Percentiles rank a stretch among this genome's conserved stretches.
These are phyloP conservation scores for Perkinsus chesapeaki DNA, from an alignment of 169 alveolate genomes.

Conservation along the genomic window DNA sequence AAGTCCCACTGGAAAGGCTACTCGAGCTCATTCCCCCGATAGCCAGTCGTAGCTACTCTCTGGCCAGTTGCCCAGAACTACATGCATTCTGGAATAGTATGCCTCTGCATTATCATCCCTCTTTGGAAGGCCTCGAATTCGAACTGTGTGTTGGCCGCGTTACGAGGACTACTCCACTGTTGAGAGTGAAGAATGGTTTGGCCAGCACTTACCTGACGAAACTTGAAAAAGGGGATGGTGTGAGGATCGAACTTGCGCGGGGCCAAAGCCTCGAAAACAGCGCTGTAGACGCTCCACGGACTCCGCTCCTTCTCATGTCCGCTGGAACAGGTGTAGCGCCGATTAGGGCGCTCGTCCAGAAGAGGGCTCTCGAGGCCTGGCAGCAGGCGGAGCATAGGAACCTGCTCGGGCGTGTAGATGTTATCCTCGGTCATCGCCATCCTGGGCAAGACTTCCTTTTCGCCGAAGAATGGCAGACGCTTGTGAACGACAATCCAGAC, in stretches of 20 bases:
- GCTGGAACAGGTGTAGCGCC: conserved; percentile 57
- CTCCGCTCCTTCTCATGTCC: conserved; percentile 34
- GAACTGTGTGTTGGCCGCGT: conserved; percentile 41
- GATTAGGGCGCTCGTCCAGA: conserved; percentile 32
- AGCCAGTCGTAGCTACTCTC: conserved; percentile 44
- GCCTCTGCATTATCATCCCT: background rate
- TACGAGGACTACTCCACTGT: conserved; percentile 24
- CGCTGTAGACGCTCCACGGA: background rate
- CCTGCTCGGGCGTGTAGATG: background rate
- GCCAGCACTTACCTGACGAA: background rate
- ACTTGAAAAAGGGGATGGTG: background rate
- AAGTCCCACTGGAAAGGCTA: conserved; percentile 48
- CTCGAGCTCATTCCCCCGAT: conserved; percentile 40
- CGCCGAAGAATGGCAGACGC: background rate
- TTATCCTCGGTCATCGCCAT: conserved; percentile 18
- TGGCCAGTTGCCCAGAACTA: conserved; percentile 22
- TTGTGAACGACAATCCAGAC: background rate
- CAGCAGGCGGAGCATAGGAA: background rate
- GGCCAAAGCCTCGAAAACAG: background rate
- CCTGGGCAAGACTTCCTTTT: conserved; percentile 16
- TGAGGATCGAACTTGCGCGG: background rate
- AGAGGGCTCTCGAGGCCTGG: background rate
- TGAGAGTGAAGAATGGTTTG: conserved; percentile 38
- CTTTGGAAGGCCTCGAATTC: background rate
- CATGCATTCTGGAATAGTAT: background rate